Evolutionary conservation across 768 basidiomycete genomes (phyloP).

Genomic region (Russula virescens): DNA sequence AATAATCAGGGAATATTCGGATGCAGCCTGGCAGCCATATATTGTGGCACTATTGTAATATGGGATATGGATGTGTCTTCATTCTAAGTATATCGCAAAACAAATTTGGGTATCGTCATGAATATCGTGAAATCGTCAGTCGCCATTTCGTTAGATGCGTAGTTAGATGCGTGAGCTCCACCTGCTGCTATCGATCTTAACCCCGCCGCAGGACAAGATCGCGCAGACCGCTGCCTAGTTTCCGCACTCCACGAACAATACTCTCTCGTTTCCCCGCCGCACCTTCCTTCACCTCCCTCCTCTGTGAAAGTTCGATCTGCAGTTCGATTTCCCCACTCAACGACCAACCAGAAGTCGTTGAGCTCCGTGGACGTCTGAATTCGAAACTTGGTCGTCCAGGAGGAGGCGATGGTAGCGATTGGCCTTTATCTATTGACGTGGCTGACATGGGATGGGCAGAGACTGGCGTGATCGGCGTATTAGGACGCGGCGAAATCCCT

Average conservation of each 20-base stretch:
- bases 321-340: slow-evolving; percentile 24
- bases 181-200: neutral
- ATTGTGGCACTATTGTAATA: no score
- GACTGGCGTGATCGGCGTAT: slow-evolving; percentile 1
- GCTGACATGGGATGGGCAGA: neutral
- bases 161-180: neutral
- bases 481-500: neutral
- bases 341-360: slow-evolving; percentile 20
- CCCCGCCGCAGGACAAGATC: slow-evolving; percentile 12
- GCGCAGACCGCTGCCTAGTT: slow-evolving; percentile 12
- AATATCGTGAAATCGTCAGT: neutral
- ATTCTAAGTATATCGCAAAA: neutral
- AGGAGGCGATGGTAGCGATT: neutral
- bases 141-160: neutral
- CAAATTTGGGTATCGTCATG: slow-evolving; percentile 3
- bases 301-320: slow-evolving; percentile 21
- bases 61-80: no score
- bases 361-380: slow-evolving; percentile 19
- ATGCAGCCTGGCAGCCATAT: no score
- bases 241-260: slow-evolving; percentile 13
- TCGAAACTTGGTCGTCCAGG: slow-evolving; percentile 18
- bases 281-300: slow-evolving; percentile 15
- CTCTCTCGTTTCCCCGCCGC: slow-evolving; percentile 12
- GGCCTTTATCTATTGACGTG: neutral
- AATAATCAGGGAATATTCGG: no score